phyloP scores from a whole-genome alignment of 2,329 filamentous ascomycete genomes.

The Botrytis deweyae region DNA sequence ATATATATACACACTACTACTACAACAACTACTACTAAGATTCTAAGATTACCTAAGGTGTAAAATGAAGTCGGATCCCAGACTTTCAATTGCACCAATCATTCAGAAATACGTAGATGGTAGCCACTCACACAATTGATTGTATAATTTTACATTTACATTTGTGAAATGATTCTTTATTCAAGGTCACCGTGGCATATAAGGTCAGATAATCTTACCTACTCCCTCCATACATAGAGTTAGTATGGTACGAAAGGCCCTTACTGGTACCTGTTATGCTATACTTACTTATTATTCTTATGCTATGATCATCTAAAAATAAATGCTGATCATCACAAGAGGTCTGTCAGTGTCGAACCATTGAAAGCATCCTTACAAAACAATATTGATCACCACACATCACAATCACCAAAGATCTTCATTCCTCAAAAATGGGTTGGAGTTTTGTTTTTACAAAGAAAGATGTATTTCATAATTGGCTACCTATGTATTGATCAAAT shows the following conservation, averaged over 20 bases:
- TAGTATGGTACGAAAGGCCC: background rate
- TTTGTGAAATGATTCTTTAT: background rate
- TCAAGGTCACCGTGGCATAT: background rate
- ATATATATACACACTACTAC: background rate
- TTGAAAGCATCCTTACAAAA: background rate
- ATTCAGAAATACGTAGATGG: background rate
- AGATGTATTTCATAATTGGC: background rate
- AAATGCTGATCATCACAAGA: background rate
- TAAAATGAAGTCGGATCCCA: background rate
- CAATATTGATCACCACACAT: slow-evolving; percentile 1
- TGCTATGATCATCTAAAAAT: background rate
- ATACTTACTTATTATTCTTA: background rate
- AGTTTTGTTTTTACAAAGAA: background rate
- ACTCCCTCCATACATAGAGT: background rate
- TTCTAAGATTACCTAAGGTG: background rate
- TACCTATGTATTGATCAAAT: background rate
- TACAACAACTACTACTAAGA: background rate
- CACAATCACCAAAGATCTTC: background rate
- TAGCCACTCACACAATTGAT: background rate
- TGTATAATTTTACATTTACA: background rate
- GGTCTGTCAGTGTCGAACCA: background rate
- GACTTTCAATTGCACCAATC: background rate
- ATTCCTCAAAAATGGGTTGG: background rate
- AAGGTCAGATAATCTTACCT: background rate
- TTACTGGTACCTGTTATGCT: background rate